These are phyloP conservation scores for Neltuma alba DNA, from an alignment of 306 rosid species.

Conservation along the genomic window DNA sequence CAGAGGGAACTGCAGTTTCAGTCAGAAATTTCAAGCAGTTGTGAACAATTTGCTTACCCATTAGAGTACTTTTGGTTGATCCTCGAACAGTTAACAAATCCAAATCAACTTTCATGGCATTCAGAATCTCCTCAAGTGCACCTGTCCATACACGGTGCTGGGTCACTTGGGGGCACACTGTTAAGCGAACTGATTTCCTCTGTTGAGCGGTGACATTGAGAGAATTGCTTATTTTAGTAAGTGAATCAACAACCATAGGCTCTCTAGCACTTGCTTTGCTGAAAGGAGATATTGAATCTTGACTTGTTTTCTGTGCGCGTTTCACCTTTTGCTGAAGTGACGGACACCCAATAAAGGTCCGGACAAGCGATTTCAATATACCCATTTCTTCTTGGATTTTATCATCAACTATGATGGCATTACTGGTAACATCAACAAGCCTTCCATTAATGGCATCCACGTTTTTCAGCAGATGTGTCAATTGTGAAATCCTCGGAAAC, in stretches of 20 bases:
- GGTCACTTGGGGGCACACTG: constrained; percentile 65
- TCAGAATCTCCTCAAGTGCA: constrained; percentile 60
- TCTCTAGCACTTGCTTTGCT: constrained; percentile 64
- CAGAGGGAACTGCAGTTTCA: constrained; percentile 40
- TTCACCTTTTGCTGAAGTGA: constrained; percentile 50
- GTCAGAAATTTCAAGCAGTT: constrained; percentile 67
- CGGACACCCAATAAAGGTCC: constrained; percentile 68
- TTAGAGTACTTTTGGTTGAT: constrained; percentile 44
- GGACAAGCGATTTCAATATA: constrained; percentile 66
- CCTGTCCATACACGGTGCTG: constrained; percentile 75
- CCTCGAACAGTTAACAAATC: constrained; percentile 43
- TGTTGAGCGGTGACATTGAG: constrained; percentile 78
- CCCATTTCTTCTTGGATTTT: constrained; percentile 52
- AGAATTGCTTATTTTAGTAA: constrained; percentile 64
- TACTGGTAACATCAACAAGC: constrained; percentile 56
- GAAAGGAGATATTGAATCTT: constrained; percentile 51
- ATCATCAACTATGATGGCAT: constrained; percentile 55
- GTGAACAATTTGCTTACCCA: constrained; percentile 72
- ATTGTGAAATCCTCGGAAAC: constrained; percentile 48
- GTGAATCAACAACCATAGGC: constrained; percentile 62
- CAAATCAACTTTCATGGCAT: constrained; percentile 62
- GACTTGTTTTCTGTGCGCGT: constrained; percentile 8
- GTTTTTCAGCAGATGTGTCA: constrained; percentile 50
- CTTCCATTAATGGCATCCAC: constrained; percentile 68
- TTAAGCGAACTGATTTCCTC: constrained; percentile 68